Base-by-base conservation (phyloP, 345 rosid species). In the Bruguiera sexangula region DNA sequence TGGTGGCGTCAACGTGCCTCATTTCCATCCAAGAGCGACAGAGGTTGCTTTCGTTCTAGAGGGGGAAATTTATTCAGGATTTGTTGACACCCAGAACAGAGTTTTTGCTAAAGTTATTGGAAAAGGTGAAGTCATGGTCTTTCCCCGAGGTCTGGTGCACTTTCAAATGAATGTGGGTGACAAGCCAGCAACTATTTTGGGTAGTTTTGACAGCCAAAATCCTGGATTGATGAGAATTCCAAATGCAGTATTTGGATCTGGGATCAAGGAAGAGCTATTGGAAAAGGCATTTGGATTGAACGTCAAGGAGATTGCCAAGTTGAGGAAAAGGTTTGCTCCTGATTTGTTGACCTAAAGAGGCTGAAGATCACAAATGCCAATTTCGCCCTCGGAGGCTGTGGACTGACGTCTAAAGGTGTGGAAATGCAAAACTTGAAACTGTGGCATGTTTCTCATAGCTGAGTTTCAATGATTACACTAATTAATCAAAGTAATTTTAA, bases 91-190 rank as follows among this genome's bases (percentile, higher is more conserved):
- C 0, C 69, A 83, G 69, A 87, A 87, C 77, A 70, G 69, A 60
- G 55, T 90, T 43, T 92, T 76, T 65, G 91, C 95, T 5, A 85
- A 79, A 60, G 96, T 90, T 22, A 79, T 88, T 69, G 89, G 86
- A 31, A 84, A 85, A 48, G 98, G 98, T 32, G 93, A 93, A 22
- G 88, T 88, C 30, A 93, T 93, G 93, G 93, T 93, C 68, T 93
- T 87, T 69, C 93, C 96, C n/a, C 83, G 78, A 73, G 96, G 96
- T 5, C 70, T 87, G 19, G 69, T 93, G 16, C 96, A 87, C 81
- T 90, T 93, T 69, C 98, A 93, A 65, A 90, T 87, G 96, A 93
- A 93, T 70, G 84, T 89, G 3, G 97, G 97, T 50, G 80, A 86
- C 59, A 72, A 63, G 21, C 78, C 81, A 32, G 98, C 91, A 2